A percentile compares a stretch with the other conserved stretches of the same genome.
Evolutionary conservation across 192 early-diverging fungal species (phyloP).

Genomic region (Rhizoclosmatium globosum): DNA sequence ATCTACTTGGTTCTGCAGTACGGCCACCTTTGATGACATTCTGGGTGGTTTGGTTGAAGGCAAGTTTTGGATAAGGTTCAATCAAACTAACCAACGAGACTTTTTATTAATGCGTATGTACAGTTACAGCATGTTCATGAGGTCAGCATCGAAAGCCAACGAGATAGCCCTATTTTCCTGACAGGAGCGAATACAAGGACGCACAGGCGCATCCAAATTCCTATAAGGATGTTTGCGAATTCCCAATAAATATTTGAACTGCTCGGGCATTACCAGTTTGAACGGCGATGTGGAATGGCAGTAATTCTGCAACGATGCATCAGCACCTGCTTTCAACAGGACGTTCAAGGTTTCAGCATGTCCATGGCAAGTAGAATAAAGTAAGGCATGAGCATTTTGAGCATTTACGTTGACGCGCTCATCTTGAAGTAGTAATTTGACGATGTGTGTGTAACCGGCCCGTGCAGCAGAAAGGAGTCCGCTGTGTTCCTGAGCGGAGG

Average conservation of each 20-base stretch:
- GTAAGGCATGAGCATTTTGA: background rate
- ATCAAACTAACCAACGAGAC: too few species aligned
- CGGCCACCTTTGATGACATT: background rate
- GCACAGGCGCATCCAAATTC: too few species aligned
- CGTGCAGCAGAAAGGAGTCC: slow-evolving; percentile 25
- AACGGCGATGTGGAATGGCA: background rate
- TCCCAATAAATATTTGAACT: too few species aligned
- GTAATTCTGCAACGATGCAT: background rate
- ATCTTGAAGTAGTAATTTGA: slow-evolving; percentile 21
- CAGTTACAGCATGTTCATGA: too few species aligned
- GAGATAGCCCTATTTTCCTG: too few species aligned
- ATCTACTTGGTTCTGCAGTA: slow-evolving; percentile 14
- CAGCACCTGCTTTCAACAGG: slow-evolving; percentile 7
- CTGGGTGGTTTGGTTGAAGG: background rate
- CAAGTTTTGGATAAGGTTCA: background rate
- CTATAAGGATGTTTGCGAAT: too few species aligned
- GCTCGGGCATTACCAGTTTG: background rate
- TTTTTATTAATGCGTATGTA: too few species aligned
- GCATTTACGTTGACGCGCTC: slow-evolving; percentile 29
- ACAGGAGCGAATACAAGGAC: too few species aligned
- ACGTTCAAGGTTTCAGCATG: background rate
- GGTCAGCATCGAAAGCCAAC: too few species aligned
- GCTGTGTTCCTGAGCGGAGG: slow-evolving; percentile 15
- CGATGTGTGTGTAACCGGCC: slow-evolving; percentile 33
- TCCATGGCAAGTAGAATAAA: background rate